Conservation (phyloP, 1,284 basidiomycete genomes). For the Ceratobasidium sp. region DNA sequence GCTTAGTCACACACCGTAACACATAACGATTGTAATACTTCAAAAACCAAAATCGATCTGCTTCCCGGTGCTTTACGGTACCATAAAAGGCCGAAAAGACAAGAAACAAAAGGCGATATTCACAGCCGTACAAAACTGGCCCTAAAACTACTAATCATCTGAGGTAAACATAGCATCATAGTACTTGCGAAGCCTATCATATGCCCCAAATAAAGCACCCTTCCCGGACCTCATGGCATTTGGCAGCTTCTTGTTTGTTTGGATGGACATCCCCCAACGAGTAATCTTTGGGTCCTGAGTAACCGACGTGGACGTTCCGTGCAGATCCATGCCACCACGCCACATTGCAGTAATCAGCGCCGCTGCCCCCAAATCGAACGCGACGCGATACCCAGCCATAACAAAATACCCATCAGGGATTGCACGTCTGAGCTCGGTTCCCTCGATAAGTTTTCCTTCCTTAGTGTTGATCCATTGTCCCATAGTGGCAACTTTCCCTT, state of each 20-base stretch:
- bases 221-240: not conserved
- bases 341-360: not conserved
- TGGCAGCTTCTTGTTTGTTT: conserved; percentile 5
- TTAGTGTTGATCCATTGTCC: conserved; percentile 15
- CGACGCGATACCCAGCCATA: conserved; percentile 3
- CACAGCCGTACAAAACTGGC: no score
- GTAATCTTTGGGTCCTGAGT: not conserved
- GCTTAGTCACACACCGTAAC: no score
- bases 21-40: no score
- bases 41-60: no score
- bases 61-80: no score
- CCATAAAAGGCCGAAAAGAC: no score
- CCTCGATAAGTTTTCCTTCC: not conserved
- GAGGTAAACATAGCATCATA: not conserved
- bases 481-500: conserved; percentile 5
- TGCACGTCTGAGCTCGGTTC: not conserved
- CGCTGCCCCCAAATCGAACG: conserved; percentile 16
- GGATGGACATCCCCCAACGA: conserved; percentile 26
- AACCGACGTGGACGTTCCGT: conserved; percentile 17
- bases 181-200: not conserved
- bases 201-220: conserved; percentile 6
- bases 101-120: no score
- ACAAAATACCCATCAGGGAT: conserved; percentile 21
- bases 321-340: conserved; percentile 26
- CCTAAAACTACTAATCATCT: not conserved